Evolutionary conservation across 2,329 filamentous ascomycete species (phyloP).

Genomic region (Penicillium frequentans): DNA sequence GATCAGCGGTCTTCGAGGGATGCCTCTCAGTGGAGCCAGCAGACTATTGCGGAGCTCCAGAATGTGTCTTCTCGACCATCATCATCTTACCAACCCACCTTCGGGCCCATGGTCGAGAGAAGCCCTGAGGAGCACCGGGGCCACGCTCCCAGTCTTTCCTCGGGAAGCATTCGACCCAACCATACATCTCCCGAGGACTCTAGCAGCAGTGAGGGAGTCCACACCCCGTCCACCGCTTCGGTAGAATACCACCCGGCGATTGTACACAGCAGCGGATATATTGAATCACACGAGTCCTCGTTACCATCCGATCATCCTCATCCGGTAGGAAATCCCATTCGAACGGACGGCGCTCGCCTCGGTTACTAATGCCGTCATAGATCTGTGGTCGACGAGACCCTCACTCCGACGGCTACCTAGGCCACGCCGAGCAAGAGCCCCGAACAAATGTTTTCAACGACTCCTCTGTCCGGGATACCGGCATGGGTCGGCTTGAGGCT

Average conservation of each 20-base stretch:
- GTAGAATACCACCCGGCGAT: conserved; percentile 51
- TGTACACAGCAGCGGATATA: conserved; percentile 49
- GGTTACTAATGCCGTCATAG: conserved; percentile 34
- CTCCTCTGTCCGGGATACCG: conserved; percentile 30
- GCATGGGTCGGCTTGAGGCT: conserved; percentile 51
- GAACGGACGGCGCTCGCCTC: conserved; percentile 24
- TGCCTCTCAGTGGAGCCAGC: conserved; percentile 44
- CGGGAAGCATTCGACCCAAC: conserved; percentile 28
- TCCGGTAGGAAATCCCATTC: conserved; percentile 39
- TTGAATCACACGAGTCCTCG: conserved; percentile 43
- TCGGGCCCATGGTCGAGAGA: conserved; percentile 26
- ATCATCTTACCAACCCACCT: conserved; percentile 34
- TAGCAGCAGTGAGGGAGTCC: conserved; percentile 50
- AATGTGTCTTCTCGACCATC: conserved; percentile 37
- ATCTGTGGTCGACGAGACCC: conserved; percentile 33
- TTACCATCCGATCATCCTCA: conserved; percentile 38
- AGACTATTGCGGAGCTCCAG: conserved; percentile 44
- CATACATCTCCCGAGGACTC: conserved; percentile 51
- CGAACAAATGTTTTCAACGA: conserved; percentile 30
- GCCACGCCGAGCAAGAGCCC: conserved; percentile 27
- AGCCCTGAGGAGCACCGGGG: conserved; percentile 28
- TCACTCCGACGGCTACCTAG: conserved; percentile 30
- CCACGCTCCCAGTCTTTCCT: conserved; percentile 28
- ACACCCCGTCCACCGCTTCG: conserved; percentile 49
- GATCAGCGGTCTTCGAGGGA: conserved; percentile 38